phyloP scores from a whole-genome alignment of 331 rosid species.

The Acacia pycnantha region DNA sequence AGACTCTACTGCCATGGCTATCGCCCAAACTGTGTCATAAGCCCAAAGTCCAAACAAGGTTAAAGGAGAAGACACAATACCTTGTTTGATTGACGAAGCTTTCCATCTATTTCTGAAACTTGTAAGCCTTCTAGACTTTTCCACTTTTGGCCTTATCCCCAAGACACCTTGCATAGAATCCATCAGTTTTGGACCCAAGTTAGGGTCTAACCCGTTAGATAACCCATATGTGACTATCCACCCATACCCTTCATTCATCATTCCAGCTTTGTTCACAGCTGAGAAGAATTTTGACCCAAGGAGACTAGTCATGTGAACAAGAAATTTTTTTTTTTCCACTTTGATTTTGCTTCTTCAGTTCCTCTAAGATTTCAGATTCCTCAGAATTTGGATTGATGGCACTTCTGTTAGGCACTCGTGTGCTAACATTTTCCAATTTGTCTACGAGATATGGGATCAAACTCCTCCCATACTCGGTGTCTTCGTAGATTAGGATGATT shows the following conservation, averaged over 20 bases:
- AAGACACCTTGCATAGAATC: constrained; percentile 33
- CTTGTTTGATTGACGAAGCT: not conserved
- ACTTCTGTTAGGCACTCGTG: constrained; percentile 23
- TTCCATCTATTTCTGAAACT: constrained; percentile 10
- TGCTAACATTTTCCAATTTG: constrained; percentile 10
- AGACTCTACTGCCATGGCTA: constrained; percentile 37
- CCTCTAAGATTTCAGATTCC: not conserved
- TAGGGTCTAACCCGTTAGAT: constrained; percentile 21
- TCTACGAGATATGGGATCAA: constrained; percentile 24
- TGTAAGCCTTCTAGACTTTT: not conserved
- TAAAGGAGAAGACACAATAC: not conserved
- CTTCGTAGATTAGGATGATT: constrained; percentile 32
- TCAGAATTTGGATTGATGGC: constrained; percentile 17
- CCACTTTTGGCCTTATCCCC: constrained; percentile 24
- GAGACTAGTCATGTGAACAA: constrained; percentile 31
- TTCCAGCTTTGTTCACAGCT: constrained; percentile 14
- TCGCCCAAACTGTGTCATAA: constrained; percentile 45
- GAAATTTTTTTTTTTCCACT: not conserved
- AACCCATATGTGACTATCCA: constrained; percentile 22
- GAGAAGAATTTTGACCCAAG: constrained; percentile 19
- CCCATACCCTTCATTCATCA: constrained; percentile 32
- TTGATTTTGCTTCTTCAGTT: constrained; percentile 1
- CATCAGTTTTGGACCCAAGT: not conserved
- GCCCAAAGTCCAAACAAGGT: constrained; percentile 42
- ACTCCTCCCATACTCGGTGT: constrained; percentile 31